Base-by-base conservation (phyloP, 768 basidiomycete genomes). In the Leccinum subgranulosum region DNA sequence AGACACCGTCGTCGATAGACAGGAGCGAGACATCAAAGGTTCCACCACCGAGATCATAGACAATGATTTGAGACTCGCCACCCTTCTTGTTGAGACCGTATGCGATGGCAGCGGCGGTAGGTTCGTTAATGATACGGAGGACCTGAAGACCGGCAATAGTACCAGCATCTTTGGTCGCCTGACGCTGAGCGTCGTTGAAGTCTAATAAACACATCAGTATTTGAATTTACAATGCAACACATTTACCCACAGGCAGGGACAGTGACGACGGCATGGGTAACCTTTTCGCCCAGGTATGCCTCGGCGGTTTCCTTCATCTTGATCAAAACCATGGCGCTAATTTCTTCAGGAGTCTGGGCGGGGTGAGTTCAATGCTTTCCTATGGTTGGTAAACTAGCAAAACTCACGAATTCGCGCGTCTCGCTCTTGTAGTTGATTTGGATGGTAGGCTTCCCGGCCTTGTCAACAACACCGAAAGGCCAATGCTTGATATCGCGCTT, bases 281-380 rank as follows among this genome's bases (percentile, higher is more conserved):
- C 94, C 74, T 92, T 90, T 69, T 93, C 84, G 67, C 94, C 94
- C 58, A 98, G 90, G 77, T 96, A 98, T 17, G 94, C 90, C 81
- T 98, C 96, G 56, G 96, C 96, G 27, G 94, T 98, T 80, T 98
- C 96, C 83, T 97, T 98, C 96, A 98, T 98, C 83, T 98, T 98
- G 59, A 75, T 79, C 55, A 98, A 80, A 66, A 98, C 83, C 96
- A 98, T 98, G 57, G 96, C 94, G 45, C 87, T 90, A 65, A 98
- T 86, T 77, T 97, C 94, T 74, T 96, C 94, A 7, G 94, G 90
- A 1, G 92, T 87, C 92, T 94, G 47, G 17, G n/a, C 49, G 11
- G 1, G 3, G 0, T 2, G 23, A 21, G 2, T 1, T 64, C 0
- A 58, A 51, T 23, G 19, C 4, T 28, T 6, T 8, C 1, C 11